Evolutionary conservation across 106 monocot genomes (phyloP).

Genomic region (Dioscorea dumetorum): DNA sequence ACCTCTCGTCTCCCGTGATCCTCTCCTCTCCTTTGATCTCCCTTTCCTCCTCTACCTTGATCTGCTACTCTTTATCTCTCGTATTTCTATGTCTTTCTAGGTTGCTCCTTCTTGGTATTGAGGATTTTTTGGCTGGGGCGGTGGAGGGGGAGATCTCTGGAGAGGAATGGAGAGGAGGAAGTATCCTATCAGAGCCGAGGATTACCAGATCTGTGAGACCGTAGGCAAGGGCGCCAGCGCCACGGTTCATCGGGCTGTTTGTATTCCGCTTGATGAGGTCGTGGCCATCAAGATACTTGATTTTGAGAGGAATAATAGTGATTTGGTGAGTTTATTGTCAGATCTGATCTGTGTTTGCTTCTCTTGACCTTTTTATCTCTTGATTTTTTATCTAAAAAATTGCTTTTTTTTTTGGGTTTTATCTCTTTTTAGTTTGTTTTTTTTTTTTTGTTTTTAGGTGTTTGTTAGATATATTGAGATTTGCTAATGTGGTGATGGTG

Average conservation of each 20-base stretch:
- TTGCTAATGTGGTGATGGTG: neutral
- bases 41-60: no score
- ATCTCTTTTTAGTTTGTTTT: neutral
- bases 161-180: slow-evolving; percentile 13
- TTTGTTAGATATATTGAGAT: neutral
- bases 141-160: neutral
- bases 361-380: neutral
- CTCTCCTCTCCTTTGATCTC: no score
- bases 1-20: no score
- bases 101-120: no score
- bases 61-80: no score
- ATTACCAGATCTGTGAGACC: slow-evolving; percentile 37
- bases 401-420: neutral
- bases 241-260: slow-evolving; percentile 33
- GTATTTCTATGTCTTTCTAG: no score
- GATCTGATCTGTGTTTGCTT: neutral
- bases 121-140: no score
- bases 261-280: slow-evolving; percentile 38
- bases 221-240: slow-evolving; percentile 46
- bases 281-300: slow-evolving; percentile 53
- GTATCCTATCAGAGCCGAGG: slow-evolving; percentile 28
- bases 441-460: neutral
- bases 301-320: slow-evolving; percentile 26
- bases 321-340: slow-evolving; percentile 12
- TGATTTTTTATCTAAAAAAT: neutral